A percentile compares a stretch with the other conserved stretches of the same genome.
These are phyloP conservation scores for Exophiala phaeomuriformis DNA, from an alignment of 2,329 filamentous ascomycete genomes.

Conservation along the genomic window DNA sequence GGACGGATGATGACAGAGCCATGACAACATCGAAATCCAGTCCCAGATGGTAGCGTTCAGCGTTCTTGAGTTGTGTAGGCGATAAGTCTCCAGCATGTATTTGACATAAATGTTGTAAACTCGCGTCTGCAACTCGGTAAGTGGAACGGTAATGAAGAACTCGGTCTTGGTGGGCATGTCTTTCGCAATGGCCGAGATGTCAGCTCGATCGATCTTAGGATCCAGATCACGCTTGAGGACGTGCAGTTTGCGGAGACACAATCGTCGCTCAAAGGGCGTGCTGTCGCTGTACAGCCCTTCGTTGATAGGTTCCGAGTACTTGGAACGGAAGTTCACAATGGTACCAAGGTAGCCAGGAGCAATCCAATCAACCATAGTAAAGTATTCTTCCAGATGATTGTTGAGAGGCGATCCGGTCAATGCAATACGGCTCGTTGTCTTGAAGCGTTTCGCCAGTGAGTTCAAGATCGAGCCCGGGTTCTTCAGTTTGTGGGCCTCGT, in stretches of 20 bases:
- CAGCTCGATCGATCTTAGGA: slow-evolving; percentile 70
- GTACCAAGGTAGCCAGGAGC: slow-evolving; percentile 70
- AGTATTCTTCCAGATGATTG: slow-evolving; percentile 79
- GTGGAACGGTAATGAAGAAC: slow-evolving; percentile 67
- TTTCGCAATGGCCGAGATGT: slow-evolving; percentile 58
- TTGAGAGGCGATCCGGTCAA: slow-evolving; percentile 80
- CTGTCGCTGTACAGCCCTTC: slow-evolving; percentile 64
- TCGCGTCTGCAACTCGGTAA: slow-evolving; percentile 57
- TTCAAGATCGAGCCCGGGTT: slow-evolving; percentile 52
- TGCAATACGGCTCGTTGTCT: slow-evolving; percentile 65
- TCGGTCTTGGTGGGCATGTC: slow-evolving; percentile 70
- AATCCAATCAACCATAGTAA: slow-evolving; percentile 81
- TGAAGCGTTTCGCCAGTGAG: slow-evolving; percentile 51
- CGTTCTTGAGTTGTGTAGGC: slow-evolving; percentile 28
- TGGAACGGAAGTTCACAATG: slow-evolving; percentile 57
- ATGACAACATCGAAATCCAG: slow-evolving; percentile 47
- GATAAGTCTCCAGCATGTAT: slow-evolving; percentile 34
- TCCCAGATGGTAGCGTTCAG: slow-evolving; percentile 43
- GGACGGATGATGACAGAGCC: slow-evolving; percentile 54
- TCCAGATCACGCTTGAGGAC: slow-evolving; percentile 64
- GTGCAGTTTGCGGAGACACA: slow-evolving; percentile 58
- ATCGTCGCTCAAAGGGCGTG: slow-evolving; percentile 46
- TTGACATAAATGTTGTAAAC: slow-evolving; percentile 54
- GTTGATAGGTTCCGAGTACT: slow-evolving; percentile 68
- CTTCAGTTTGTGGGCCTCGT: slow-evolving; percentile 79